Evolutionary conservation across 495 filamentous ascomycete species (phyloP).

Genomic region (Xylaria flabelliformis): DNA sequence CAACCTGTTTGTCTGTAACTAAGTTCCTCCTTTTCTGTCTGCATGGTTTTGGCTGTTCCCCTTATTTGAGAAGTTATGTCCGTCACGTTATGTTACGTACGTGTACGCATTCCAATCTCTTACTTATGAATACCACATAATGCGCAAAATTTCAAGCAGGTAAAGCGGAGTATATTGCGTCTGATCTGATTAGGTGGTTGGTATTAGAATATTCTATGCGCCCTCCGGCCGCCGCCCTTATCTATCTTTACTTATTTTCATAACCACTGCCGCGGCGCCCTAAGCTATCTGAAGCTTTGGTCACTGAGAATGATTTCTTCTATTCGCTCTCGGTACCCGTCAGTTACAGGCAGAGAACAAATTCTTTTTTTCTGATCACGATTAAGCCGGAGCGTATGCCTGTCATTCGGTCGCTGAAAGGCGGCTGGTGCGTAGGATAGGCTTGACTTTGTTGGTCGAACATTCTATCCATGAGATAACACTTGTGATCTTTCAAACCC

Average conservation of each 20-base stretch:
- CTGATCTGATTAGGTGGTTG: background rate
- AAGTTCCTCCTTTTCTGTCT: background rate
- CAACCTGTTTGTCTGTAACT: background rate
- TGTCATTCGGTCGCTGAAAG: constrained; percentile 74
- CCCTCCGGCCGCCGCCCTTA: background rate
- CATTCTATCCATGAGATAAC: constrained; percentile 41
- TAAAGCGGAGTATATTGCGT: background rate
- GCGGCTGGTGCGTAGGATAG: constrained; percentile 77
- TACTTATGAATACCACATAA: background rate
- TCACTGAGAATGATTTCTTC: constrained; percentile 54
- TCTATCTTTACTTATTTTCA: background rate
- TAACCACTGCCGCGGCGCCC: constrained; percentile 40
- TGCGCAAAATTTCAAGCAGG: background rate
- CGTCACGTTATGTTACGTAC: background rate
- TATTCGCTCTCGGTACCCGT: constrained; percentile 54
- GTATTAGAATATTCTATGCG: background rate
- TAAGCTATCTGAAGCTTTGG: constrained; percentile 46
- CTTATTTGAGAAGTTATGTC: background rate
- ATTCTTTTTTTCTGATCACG: constrained; percentile 62
- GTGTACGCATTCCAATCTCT: background rate
- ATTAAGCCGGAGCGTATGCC: constrained; percentile 93
- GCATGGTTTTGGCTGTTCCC: background rate
- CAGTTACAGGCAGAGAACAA: constrained; percentile 55
- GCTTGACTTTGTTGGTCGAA: constrained; percentile 91
- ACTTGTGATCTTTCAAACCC: background rate